Conservation (phyloP, 1,284 basidiomycete species). For the Moesziomyces sp. region DNA sequence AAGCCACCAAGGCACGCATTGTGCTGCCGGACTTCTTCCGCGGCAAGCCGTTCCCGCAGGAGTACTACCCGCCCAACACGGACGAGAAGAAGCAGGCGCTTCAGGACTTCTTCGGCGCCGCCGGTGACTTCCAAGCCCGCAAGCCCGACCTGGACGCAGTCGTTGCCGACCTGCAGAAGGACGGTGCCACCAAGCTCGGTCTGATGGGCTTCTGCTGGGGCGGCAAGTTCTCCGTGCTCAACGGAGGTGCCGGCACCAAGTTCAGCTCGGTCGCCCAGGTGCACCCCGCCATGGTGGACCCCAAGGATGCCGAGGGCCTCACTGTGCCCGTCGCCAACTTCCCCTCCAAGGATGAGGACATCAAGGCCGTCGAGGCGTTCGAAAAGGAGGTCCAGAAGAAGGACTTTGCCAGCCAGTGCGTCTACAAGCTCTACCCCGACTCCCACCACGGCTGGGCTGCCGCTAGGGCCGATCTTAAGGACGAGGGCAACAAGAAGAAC, state of each 20-base stretch:
- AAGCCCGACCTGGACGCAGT: constrained; percentile 72
- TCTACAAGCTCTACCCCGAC: constrained; percentile 72
- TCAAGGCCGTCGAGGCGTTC: constrained; percentile 71
- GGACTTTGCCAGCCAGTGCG: constrained; percentile 72
- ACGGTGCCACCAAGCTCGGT: constrained; percentile 72
- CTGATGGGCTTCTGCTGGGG: constrained; percentile 70
- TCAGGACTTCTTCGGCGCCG: constrained; percentile 69
- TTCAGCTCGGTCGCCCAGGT: constrained; percentile 54
- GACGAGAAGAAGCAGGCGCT: constrained; percentile 70
- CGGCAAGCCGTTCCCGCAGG: constrained; percentile 71
- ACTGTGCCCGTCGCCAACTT: constrained; percentile 75
- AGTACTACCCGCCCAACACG: constrained; percentile 72
- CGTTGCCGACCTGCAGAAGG: constrained; percentile 70
- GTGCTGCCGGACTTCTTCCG: constrained; percentile 78
- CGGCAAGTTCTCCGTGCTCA: constrained; percentile 50
- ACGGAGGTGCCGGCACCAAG: constrained; percentile 46
- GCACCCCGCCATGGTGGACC: constrained; percentile 72
- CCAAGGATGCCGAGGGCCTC: constrained; percentile 72
- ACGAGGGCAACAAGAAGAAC: constrained; percentile 76
- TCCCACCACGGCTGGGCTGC: constrained; percentile 77
- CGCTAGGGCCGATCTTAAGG: constrained; percentile 75
- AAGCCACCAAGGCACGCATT: constrained; percentile 69
- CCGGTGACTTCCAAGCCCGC: constrained; percentile 69
- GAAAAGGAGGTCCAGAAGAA: constrained; percentile 68
- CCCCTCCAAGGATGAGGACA: constrained; percentile 75